Evolutionary conservation across 2,329 filamentous ascomycete species (phyloP), one percentile per base, ranked within the genome.

Genomic region (Xylaria sp.): DNA sequence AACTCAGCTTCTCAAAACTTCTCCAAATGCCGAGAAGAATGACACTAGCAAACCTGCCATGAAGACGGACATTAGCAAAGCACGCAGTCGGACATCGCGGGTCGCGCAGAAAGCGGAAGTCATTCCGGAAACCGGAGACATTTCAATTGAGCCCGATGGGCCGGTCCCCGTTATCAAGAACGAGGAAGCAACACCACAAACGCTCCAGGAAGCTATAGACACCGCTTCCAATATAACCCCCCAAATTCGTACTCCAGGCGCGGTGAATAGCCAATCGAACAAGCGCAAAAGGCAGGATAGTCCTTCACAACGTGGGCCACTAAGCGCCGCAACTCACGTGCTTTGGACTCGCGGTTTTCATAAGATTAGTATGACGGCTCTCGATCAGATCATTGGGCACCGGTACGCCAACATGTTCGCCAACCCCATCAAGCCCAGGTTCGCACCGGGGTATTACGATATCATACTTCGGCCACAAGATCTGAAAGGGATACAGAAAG

Each of bases 391-490:
- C 68, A 88, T 89, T 28, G 91, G 90, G 62, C 92, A 94, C 78
- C 91, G 92, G 41, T 89, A 92, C 73, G 92, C 92, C 55, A 93
- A 92, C 73, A 93, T 93, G 80, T 95, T 95, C 77, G 90, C 91
- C 33, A 90, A 90, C 64, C 90, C 91, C 1, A 86, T 95, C 58
- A 91, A 91, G 12, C 91, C 94, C 72, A 88, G 88, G 46, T 90
- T 93, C 74, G 92, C 92, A 0, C 92, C 92, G 0, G 91, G 91
- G 5, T 95, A 95, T 76, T 89, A 87, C 70, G 88, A 89, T 71
- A 87, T 94, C 62, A 91, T 95, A 49, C 85, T 92, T 64, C 89
- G 91, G 58, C 91, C 92, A 0, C 91, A 93, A 76, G 91, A 94
- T 77, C 86, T 95, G 57, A 94, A 93, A 72, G 90, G 89, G 2